A percentile compares a stretch with the other conserved stretches of the same genome.
phyloP scores from a whole-genome alignment of 2,329 filamentous ascomycete species.

The Colletotrichum higginsianum region DNA sequence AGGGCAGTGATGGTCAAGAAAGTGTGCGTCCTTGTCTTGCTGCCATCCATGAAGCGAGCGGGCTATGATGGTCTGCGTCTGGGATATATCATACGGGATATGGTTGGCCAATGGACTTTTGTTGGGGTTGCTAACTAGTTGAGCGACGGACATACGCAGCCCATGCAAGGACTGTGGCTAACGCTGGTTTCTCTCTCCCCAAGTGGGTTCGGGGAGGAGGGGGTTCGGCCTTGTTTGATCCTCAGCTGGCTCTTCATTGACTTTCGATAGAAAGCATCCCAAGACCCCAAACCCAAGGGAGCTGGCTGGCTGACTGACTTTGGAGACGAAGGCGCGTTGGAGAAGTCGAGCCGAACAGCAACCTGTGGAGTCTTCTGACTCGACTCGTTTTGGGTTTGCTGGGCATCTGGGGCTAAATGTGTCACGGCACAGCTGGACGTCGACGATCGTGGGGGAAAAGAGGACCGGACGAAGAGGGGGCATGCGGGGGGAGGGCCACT shows the following conservation, averaged over 20 bases:
- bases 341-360: constrained; percentile 2
- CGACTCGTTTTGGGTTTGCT: background rate
- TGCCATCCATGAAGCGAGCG: background rate
- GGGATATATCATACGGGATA: background rate
- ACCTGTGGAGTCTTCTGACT: background rate
- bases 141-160: background rate
- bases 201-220: background rate
- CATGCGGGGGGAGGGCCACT: constrained; percentile 12
- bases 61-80: too few relatives aligned
- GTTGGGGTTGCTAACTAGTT: background rate
- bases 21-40: background rate
- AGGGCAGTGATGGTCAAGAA: background rate
- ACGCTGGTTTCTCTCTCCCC: too few relatives aligned
- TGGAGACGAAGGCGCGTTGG: background rate
- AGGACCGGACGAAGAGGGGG: background rate
- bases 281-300: too few relatives aligned
- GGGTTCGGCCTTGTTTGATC: background rate
- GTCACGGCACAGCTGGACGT: background rate
- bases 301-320: background rate
- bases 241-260: background rate
- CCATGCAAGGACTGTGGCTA: background rate
- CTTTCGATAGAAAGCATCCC: too few relatives aligned
- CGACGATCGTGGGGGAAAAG: constrained; percentile 16
- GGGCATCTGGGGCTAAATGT: background rate
- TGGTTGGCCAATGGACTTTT: constrained; percentile 8